Evolutionary conservation across 495 filamentous ascomycete genomes (phyloP), one percentile per base, ranked within the genome.

Genomic region (Hypoxylon intermedium): DNA sequence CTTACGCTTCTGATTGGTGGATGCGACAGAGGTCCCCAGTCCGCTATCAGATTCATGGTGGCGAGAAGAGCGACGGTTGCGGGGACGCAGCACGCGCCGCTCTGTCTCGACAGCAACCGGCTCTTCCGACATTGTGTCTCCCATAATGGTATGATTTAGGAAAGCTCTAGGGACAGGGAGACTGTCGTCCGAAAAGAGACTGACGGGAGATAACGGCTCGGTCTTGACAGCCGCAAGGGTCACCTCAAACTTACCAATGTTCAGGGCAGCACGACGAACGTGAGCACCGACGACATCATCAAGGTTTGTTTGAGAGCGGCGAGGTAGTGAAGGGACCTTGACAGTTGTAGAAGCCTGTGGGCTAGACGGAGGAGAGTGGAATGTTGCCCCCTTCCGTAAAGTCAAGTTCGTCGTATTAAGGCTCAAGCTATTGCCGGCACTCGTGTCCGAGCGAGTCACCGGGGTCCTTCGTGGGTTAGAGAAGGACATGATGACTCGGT

Each of bases 301-400:
- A 40, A 85, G 75, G 65, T 75, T 84, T 55, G 85, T 85, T 51
- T 85, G 80, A 9, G 86, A 85, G 33, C 86, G 85, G 45, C 78
- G 79, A 58, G 83, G 82, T 33, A 86, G 75, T 28, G 75, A 69
- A 6, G 78, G 81, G 43, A 77, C 74, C 53, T 76, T 77, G 65
- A 83, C 81, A 37, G 66, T 37, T 58, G 74, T 62, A 19, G 63
- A 66, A 31, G 82, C 74, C 0, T 76, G 71, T 37, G 66, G 58
- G 24, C 77, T 72, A 40, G 72, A 66, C 45, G 75, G 74, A 42
- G 79, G 74, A 36, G 79, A 79, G 51, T 87, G 81, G 73, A 89
- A 89, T 55, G 86, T 89, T 5, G 82, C 78, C 30, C 83, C 83
- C 74, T 87, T 88, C 69, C 77, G 78, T 67, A 89, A 81, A 55